A percentile compares a stretch with the other conserved stretches of the same genome.
Evolutionary conservation across 345 rosid species (phyloP).

Genomic region (Streptanthus diversifolius): DNA sequence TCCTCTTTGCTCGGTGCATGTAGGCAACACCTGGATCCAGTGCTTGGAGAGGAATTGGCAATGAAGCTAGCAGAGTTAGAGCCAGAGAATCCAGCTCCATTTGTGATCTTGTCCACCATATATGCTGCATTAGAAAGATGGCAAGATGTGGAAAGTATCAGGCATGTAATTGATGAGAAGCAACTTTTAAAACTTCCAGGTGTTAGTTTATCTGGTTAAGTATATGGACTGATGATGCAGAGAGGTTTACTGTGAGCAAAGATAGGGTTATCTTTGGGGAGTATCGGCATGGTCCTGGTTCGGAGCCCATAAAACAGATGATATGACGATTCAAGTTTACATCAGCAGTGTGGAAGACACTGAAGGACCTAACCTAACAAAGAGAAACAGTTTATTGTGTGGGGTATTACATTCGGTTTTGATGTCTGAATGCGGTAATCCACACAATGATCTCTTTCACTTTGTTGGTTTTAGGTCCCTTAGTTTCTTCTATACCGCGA

Average conservation of each 20-base stretch:
- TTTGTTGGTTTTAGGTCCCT: background rate
- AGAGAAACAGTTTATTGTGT: background rate
- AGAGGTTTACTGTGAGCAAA: background rate
- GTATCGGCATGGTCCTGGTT: background rate
- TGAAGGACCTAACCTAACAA: background rate
- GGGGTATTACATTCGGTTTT: conserved; percentile 9
- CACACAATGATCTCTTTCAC: conserved; percentile 2
- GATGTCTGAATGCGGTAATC: conserved; percentile 12
- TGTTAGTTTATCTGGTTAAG: conserved; percentile 41
- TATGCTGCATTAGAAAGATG: conserved; percentile 55
- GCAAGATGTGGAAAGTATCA: conserved; percentile 50
- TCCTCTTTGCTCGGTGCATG: conserved; percentile 63
- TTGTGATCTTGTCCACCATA: conserved; percentile 57
- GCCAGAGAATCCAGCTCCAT: conserved; percentile 51
- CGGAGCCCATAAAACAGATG: background rate
- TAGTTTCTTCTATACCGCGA: background rate
- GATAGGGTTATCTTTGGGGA: background rate
- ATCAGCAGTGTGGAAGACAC: conserved; percentile 6
- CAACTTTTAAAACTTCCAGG: conserved; percentile 49
- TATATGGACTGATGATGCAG: background rate
- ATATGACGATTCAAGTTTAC: background rate
- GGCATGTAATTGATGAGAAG: conserved; percentile 44
- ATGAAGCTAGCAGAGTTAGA: conserved; percentile 49
- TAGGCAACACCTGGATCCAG: conserved; percentile 41
- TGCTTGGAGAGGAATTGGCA: conserved; percentile 50